Base-by-base conservation (phyloP, 345 rosid species). In the Kandelia obovata region DNA sequence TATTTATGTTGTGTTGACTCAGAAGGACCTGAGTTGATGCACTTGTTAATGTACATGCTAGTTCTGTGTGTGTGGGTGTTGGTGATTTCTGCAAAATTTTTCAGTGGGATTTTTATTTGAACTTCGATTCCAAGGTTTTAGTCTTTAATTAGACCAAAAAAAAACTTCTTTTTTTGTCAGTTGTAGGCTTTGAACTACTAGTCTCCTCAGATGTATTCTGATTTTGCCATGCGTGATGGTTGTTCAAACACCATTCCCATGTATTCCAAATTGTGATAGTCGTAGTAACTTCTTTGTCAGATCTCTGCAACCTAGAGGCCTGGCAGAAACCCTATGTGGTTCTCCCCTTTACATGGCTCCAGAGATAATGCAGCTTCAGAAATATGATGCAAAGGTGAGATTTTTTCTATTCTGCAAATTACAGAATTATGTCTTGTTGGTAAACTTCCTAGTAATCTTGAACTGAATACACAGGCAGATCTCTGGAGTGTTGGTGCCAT, bases 271-370 rank as follows among this genome's bases (percentile, higher is more conserved):
- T 47, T 66, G 67, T 5, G 49, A 43, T 43, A 43, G 46, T 57
- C n/a, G 27, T 70, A 21, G 30, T 27, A 56, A 64, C 65, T 66
- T 28, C 75, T 66, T 60, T 70, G 69, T 77, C 86, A 95, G 99
- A 81, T 90, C 97, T 53, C 75, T 95, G 79, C 96, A 92, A 77
- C 96, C 96, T 63, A 84, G 87, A 79, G 92, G 92, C 66, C 93
- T 95, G 39, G 99, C 99, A 61, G 99, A 95, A 84, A 95, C 99
- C 43, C 74, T 95, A 73, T 95, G 99, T 52, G 99, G 99, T 70
- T 95, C 99, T 52, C 99, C 99, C 3, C 94, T 95, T 74, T 95
- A 95, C 79, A 95, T 95, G 98, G 99, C 99, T 75, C 99, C 99
- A 11, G 99, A 95, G 83, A 95, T 95, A 73, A 95, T 95, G 99